Conservation (phyloP, 2,329 filamentous ascomycete genomes). For the Monosporascus sp. region DNA sequence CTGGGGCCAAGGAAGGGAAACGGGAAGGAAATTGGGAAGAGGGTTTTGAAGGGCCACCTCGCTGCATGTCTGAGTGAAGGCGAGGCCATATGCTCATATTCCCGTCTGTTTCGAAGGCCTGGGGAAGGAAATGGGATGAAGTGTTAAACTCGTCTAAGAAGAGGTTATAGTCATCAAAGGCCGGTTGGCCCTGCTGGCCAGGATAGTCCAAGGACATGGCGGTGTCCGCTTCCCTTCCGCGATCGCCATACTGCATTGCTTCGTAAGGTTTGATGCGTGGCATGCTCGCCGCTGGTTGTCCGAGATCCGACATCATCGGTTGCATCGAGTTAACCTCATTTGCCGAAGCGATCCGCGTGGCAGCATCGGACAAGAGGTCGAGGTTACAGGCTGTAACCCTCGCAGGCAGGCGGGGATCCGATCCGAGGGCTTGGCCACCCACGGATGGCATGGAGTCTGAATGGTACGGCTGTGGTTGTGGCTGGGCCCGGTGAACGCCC, state of each 20-base stretch:
- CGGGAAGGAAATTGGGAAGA: slow-evolving; percentile 49
- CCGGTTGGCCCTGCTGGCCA: slow-evolving; percentile 32
- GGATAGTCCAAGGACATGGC: slow-evolving; percentile 36
- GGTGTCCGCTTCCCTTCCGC: slow-evolving; percentile 39
- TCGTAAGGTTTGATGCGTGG: slow-evolving; percentile 46
- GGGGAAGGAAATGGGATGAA: slow-evolving; percentile 50
- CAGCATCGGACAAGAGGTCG: slow-evolving; percentile 55
- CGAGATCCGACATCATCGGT: slow-evolving; percentile 41
- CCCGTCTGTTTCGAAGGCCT: slow-evolving; percentile 49
- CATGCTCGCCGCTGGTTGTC: slow-evolving; percentile 34
- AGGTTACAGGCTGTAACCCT: slow-evolving; percentile 49
- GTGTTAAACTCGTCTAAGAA: slow-evolving; percentile 53
- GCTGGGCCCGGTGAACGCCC: slow-evolving; percentile 33
- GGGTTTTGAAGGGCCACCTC: slow-evolving; percentile 40
- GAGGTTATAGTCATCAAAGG: slow-evolving; percentile 52
- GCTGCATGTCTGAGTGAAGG: slow-evolving; percentile 31
- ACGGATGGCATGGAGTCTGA: slow-evolving; percentile 34
- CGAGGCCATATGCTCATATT: slow-evolving; percentile 47
- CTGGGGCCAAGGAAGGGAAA: slow-evolving; percentile 48
- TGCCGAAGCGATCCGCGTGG: slow-evolving; percentile 45
- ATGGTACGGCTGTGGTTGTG: slow-evolving; percentile 32
- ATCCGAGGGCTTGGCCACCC: slow-evolving; percentile 33
- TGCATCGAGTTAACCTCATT: slow-evolving; percentile 49
- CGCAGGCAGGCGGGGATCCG: slow-evolving; percentile 41
- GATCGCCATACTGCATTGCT: slow-evolving; percentile 41